Percentiles rank a stretch among this genome's conserved stretches.
phyloP scores from a whole-genome alignment of 1,139 yeast species.

The Saccharomyces uvarum region DNA sequence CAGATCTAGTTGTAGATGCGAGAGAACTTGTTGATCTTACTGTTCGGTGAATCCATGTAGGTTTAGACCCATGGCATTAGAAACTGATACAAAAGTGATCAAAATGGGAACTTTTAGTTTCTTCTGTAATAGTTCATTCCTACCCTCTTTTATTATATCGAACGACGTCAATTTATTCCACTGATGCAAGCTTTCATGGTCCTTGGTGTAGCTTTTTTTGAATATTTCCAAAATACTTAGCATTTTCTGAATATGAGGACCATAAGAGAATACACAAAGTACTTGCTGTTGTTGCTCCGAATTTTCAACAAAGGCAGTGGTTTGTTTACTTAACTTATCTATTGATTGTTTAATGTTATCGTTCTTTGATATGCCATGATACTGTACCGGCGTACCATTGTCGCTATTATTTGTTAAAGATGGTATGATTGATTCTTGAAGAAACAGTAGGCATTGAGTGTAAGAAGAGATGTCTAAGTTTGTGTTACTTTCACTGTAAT shows the following conservation, averaged over 20 bases:
- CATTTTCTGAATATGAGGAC: slow-evolving; percentile 25
- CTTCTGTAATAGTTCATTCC: slow-evolving; percentile 24
- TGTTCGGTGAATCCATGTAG: slow-evolving; percentile 15
- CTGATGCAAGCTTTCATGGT: slow-evolving; percentile 11
- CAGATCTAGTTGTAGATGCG: background rate
- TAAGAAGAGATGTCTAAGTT: background rate
- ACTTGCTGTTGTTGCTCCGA: background rate
- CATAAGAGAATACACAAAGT: slow-evolving; percentile 22
- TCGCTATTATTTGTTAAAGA: background rate
- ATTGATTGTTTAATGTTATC: slow-evolving; percentile 14
- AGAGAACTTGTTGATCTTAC: background rate
- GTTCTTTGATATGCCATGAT: slow-evolving; percentile 14
- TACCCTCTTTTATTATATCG: slow-evolving; percentile 18
- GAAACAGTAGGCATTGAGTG: background rate
- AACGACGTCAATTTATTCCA: slow-evolving; percentile 22
- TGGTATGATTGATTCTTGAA: background rate
- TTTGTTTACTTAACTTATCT: slow-evolving; percentile 8
- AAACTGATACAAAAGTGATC: slow-evolving; percentile 7
- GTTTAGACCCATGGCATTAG: slow-evolving; percentile 7
- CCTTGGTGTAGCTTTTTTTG: slow-evolving; percentile 11
- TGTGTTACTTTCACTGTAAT: background rate
- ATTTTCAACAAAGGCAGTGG: background rate
- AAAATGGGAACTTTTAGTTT: slow-evolving; percentile 24
- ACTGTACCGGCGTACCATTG: background rate
- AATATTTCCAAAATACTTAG: slow-evolving; percentile 23